A percentile compares a stretch with the other conserved stretches of the same genome.
phyloP scores from a whole-genome alignment of 2,329 filamentous ascomycete genomes.

The Exophiala sideris region DNA sequence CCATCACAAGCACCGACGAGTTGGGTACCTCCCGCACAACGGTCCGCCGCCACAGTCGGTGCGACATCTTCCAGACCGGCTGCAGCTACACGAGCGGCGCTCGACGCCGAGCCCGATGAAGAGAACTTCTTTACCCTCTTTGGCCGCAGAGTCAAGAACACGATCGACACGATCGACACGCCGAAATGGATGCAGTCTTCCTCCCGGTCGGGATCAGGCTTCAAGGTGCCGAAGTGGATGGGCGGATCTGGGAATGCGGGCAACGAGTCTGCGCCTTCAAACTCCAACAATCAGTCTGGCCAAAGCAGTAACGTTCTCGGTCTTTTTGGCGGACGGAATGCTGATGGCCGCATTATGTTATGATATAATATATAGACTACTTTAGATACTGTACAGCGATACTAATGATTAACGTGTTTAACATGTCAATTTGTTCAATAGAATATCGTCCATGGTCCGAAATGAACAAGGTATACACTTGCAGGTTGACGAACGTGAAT shows the following conservation, averaged over 20 bases:
- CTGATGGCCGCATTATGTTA: constrained; percentile 19
- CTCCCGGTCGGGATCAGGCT: constrained; percentile 38
- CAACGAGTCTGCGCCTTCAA: not conserved
- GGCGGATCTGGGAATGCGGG: constrained; percentile 40
- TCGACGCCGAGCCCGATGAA: constrained; percentile 63
- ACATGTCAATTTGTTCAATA: not conserved
- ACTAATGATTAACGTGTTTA: no score
- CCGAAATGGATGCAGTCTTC: constrained; percentile 67
- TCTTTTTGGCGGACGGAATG: constrained; percentile 12
- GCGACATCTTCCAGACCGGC: constrained; percentile 24
- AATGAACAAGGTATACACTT: no score
- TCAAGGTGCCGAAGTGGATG: constrained; percentile 82
- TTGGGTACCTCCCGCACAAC: constrained; percentile 33
- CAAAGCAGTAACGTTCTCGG: constrained; percentile 15
- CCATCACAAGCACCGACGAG: constrained; percentile 33
- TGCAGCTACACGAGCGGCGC: constrained; percentile 32
- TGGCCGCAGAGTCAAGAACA: constrained; percentile 84
- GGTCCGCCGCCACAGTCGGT: not conserved
- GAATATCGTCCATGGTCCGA: no score
- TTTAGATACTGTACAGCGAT: not conserved
- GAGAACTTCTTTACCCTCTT: constrained; percentile 82
- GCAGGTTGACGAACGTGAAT: not conserved
- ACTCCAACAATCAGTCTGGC: not conserved
- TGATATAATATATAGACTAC: not conserved
- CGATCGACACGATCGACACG: constrained; percentile 75